A percentile compares a stretch with the other conserved stretches of the same genome.
These are phyloP conservation scores for Eustoma russellianum DNA, from an alignment of 257 asterid genomes.

Conservation along the genomic window DNA sequence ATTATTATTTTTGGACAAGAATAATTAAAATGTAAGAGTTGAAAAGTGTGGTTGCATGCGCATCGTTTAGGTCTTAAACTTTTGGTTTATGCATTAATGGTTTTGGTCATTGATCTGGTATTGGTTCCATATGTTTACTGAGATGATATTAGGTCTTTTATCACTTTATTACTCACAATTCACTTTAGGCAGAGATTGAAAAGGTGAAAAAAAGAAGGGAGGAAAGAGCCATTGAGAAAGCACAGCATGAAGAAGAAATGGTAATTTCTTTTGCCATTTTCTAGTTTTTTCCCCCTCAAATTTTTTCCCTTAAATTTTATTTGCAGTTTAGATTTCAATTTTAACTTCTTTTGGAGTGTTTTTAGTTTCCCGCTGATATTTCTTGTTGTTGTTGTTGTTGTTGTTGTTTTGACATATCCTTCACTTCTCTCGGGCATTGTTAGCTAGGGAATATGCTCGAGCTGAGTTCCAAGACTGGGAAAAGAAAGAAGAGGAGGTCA, in stretches of 20 bases:
- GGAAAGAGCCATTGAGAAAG: constrained; percentile 93
- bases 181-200: constrained; percentile 43
- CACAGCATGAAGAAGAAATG: constrained; percentile 97
- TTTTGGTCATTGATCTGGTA: no score
- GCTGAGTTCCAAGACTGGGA: constrained; percentile 99
- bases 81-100: no score
- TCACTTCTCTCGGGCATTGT: constrained; percentile 40
- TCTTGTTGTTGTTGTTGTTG: background rate
- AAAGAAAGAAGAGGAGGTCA: constrained; percentile 95
- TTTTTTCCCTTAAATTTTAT: no score
- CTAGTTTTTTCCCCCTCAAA: no score
- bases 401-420: constrained; percentile 1
- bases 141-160: no score
- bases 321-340: no score
- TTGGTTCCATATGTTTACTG: no score
- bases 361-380: constrained; percentile 2
- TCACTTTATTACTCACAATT: no score
- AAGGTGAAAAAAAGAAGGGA: constrained; percentile 95
- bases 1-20: no score
- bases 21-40: no score
- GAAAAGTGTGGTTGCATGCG: no score
- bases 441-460: constrained; percentile 95
- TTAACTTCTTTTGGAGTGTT: background rate
- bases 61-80: no score
- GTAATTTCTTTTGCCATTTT: constrained; percentile 21